These are phyloP conservation scores for Avicennia marina DNA, from an alignment of 257 asterid genomes.

Conservation along the genomic window DNA sequence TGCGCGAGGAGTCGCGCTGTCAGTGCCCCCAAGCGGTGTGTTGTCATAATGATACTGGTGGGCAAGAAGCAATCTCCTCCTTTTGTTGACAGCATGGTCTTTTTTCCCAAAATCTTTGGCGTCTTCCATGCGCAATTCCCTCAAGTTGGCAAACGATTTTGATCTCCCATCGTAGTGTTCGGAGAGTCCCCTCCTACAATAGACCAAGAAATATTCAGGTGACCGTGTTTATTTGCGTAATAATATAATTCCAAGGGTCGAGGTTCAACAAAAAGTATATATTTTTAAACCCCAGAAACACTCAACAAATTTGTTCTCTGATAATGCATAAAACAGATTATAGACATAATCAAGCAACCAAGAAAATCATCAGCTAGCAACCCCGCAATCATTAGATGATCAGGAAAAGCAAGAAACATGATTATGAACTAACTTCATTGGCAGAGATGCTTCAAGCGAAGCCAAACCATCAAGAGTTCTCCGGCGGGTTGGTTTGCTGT, in stretches of 20 bases:
- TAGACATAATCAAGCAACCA: too few relatives aligned
- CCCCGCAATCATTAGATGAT: not conserved
- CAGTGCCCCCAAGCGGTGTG: too few relatives aligned
- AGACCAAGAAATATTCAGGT: not conserved
- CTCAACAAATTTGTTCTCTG: too few relatives aligned
- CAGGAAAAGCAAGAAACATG: not conserved
- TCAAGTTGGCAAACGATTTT: not conserved
- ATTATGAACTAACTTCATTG: constrained; percentile 15
- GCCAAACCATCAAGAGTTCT: not conserved
- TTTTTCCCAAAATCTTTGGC: not conserved
- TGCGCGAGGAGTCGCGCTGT: too few relatives aligned
- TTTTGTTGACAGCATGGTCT: not conserved
- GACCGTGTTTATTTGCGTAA: too few relatives aligned
- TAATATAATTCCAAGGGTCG: too few relatives aligned
- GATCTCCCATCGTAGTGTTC: constrained; percentile 7
- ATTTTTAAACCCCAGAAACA: too few relatives aligned
- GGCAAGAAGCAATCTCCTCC: not conserved
- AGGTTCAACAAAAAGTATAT: too few relatives aligned
- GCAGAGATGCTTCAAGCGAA: constrained; percentile 14
- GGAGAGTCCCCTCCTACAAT: constrained; percentile 2
- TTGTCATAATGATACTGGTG: not conserved
- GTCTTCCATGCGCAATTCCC: not conserved
- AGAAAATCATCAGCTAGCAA: too few relatives aligned
- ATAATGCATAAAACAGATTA: too few relatives aligned
- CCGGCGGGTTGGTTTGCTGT: not conserved